Conservation (phyloP, 2,329 filamentous ascomycete genomes). For the Helotiales sp. region DNA sequence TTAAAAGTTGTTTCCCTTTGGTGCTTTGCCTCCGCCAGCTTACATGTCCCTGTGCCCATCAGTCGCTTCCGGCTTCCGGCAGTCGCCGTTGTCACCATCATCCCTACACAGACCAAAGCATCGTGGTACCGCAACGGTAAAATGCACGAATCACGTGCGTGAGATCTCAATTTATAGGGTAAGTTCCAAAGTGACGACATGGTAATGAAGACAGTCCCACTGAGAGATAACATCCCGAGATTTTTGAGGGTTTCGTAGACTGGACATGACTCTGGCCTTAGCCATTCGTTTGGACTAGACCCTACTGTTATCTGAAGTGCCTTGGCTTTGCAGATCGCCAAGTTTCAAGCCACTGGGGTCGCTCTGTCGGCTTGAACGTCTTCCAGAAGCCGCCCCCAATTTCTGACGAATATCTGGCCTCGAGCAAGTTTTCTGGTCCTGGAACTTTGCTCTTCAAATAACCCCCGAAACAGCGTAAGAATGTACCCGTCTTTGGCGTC, state of each 20-base stretch:
- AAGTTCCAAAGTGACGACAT: neutral
- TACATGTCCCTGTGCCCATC: neutral
- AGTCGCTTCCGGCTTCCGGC: neutral
- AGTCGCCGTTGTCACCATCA: neutral
- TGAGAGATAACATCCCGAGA: conserved; percentile 1
- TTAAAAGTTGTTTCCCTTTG: conserved; percentile 4
- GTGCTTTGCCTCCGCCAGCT: neutral
- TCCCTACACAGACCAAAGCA: neutral
- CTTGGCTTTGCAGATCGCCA: conserved; percentile 9
- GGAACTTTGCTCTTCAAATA: neutral
- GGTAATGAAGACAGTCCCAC: neutral
- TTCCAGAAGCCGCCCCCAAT: neutral
- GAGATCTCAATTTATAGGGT: neutral
- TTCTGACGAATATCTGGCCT: neutral
- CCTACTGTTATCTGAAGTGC: neutral
- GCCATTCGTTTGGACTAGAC: neutral
- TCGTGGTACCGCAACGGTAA: neutral
- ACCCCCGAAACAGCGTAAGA: neutral
- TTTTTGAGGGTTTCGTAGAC: neutral
- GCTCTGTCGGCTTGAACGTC: neutral
- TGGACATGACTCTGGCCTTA: conserved; percentile 1
- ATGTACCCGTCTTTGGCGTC: neutral
- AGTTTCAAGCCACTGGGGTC: neutral
- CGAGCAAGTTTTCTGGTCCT: neutral
- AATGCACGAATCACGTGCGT: neutral